Conservation (phyloP, 306 rosid species). For the Prinsepia uniflora region DNA sequence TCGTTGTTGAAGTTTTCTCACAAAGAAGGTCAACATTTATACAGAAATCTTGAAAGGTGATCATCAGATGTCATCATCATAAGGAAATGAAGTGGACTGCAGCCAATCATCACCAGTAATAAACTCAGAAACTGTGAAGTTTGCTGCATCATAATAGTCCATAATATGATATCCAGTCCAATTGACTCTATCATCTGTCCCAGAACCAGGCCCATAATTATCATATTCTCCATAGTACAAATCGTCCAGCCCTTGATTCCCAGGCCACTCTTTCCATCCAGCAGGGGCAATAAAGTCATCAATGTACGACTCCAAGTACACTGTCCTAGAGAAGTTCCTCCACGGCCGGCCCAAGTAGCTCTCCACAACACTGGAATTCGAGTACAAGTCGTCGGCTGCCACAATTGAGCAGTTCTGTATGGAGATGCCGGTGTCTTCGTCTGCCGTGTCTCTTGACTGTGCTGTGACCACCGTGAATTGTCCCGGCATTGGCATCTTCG, state of each 20-base stretch:
- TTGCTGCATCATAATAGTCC: constrained; percentile 56
- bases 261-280: constrained; percentile 64
- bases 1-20: background rate
- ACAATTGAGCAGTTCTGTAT: constrained; percentile 64
- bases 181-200: constrained; percentile 38
- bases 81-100: constrained; percentile 69
- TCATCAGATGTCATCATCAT: constrained; percentile 53
- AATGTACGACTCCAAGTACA: constrained; percentile 49
- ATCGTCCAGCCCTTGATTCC: constrained; percentile 37
- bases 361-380: constrained; percentile 32
- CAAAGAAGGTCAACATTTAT: background rate
- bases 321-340: constrained; percentile 56
- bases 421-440: constrained; percentile 75
- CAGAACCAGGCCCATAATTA: constrained; percentile 70
- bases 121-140: constrained; percentile 54
- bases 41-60: background rate
- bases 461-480: constrained; percentile 70
- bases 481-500: constrained; percentile 51
- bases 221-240: constrained; percentile 68
- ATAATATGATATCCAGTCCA: constrained; percentile 61
- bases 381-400: constrained; percentile 41
- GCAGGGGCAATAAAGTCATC: constrained; percentile 53
- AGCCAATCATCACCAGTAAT: constrained; percentile 67
- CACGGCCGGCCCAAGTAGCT: constrained; percentile 82
- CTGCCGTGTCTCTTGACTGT: constrained; percentile 53